These are phyloP conservation scores for Sedum album DNA, from an alignment of 164 flowering plant genomes.

Conservation along the genomic window DNA sequence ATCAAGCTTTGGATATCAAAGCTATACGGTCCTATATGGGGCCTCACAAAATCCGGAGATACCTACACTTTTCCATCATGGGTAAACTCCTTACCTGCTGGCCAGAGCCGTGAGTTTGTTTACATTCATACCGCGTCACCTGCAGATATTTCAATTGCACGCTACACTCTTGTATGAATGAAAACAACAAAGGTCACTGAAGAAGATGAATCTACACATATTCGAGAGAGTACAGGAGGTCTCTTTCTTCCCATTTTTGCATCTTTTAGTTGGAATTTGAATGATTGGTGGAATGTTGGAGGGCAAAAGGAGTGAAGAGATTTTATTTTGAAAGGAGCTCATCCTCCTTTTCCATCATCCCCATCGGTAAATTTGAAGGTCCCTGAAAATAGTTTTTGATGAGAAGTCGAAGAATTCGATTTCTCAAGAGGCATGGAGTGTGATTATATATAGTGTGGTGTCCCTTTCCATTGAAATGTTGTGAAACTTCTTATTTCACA, in stretches of 20 bases:
- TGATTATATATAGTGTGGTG: neutral
- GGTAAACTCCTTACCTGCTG: slow-evolving; percentile 46
- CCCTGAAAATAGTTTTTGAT: neutral
- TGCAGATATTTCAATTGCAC: slow-evolving; percentile 43
- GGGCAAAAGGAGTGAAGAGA: slow-evolving; percentile 91
- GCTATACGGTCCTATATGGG: slow-evolving; percentile 88
- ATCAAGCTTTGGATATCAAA: slow-evolving; percentile 53
- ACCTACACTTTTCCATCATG: slow-evolving; percentile 56
- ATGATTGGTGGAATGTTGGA: slow-evolving; percentile 16
- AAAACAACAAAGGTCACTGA: slow-evolving; percentile 1
- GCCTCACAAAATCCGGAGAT: slow-evolving; percentile 40
- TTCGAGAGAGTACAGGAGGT: neutral
- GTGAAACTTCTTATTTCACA: neutral
- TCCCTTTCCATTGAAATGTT: neutral
- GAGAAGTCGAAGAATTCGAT: neutral
- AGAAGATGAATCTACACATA: neutral
- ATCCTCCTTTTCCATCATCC: slow-evolving; percentile 82
- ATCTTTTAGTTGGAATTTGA: neutral
- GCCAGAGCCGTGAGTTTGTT: slow-evolving; percentile 65
- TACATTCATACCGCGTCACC: slow-evolving; percentile 59
- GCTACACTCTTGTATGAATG: slow-evolving; percentile 15
- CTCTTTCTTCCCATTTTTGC: neutral
- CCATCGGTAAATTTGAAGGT: slow-evolving; percentile 13
- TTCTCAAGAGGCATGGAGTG: no score
- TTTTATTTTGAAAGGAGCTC: slow-evolving; percentile 48